Percentiles rank a stretch among this genome's conserved stretches.
These are phyloP conservation scores for Lactifluus volemus DNA, from an alignment of 768 basidiomycete species.

Conservation along the genomic window DNA sequence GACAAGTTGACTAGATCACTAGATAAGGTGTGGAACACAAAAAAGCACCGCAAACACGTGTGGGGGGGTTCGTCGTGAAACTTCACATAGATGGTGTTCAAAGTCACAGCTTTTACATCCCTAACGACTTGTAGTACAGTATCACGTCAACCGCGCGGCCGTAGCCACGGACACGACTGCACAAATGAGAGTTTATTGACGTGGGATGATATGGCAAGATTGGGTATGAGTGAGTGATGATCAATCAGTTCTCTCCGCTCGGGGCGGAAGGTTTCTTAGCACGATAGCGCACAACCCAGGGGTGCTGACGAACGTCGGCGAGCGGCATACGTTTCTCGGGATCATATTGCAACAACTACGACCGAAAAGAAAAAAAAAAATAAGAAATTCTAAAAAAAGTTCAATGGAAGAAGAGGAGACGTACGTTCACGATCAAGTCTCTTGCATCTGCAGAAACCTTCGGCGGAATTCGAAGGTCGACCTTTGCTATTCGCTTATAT, in stretches of 20 bases:
- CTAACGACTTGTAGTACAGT: no score
- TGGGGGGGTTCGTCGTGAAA: no score
- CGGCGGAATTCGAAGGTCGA: constrained; percentile 54
- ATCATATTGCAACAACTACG: constrained; percentile 63
- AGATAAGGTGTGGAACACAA: no score
- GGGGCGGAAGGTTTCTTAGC: constrained; percentile 16
- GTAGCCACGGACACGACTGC: no score
- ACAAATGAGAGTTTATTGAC: no score
- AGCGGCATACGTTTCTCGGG: constrained; percentile 39
- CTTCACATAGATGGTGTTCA: no score
- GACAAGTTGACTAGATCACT: no score
- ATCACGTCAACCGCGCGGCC: no score
- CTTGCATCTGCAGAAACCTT: constrained; percentile 36
- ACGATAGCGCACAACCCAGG: constrained; percentile 30
- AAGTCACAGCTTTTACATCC: no score
- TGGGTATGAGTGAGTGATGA: not conserved
- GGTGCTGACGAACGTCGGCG: constrained; percentile 35
- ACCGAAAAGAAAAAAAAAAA: not conserved
- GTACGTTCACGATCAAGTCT: constrained; percentile 38
- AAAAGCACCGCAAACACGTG: no score
- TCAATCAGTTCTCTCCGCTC: not conserved
- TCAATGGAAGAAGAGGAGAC: not conserved
- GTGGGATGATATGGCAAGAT: not conserved
- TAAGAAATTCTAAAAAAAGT: no score
- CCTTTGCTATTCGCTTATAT: constrained; percentile 79